These are phyloP conservation scores for Xylaria hypoxylon DNA, from an alignment of 2,329 filamentous ascomycete species.

Conservation along the genomic window DNA sequence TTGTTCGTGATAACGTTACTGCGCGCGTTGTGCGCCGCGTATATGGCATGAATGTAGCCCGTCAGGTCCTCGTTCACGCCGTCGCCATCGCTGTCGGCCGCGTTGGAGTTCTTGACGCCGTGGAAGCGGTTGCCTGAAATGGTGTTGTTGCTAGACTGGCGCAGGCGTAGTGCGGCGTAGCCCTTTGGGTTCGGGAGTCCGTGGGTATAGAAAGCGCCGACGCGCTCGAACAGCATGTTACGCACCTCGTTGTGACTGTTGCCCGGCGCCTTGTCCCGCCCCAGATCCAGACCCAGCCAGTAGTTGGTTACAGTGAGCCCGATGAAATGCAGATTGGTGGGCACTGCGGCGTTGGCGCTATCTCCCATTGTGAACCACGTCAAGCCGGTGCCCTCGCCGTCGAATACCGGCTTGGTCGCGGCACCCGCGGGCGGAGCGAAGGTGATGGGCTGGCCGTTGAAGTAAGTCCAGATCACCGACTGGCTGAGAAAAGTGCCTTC, in stretches of 20 bases:
- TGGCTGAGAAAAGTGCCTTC: constrained; percentile 32
- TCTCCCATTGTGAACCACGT: constrained; percentile 40
- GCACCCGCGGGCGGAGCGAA: constrained; percentile 29
- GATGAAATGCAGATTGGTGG: constrained; percentile 34
- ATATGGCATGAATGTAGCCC: constrained; percentile 37
- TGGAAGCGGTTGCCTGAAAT: constrained; percentile 36
- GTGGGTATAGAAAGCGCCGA: constrained; percentile 35
- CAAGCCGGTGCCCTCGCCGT: constrained; percentile 32
- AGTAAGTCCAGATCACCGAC: constrained; percentile 37
- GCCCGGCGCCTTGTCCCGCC: constrained; percentile 32
- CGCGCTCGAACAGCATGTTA: constrained; percentile 36
- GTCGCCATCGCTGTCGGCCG: constrained; percentile 44
- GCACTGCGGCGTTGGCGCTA: constrained; percentile 12
- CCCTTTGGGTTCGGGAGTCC: constrained; percentile 33
- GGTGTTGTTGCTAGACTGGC: constrained; percentile 36
- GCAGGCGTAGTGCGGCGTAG: constrained; percentile 35
- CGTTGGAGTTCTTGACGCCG: constrained; percentile 37
- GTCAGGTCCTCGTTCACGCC: constrained; percentile 55
- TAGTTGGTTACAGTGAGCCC: constrained; percentile 37
- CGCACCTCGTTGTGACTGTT: constrained; percentile 36
- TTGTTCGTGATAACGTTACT: constrained; percentile 31
- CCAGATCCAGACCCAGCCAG: constrained; percentile 39
- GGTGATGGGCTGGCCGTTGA: constrained; percentile 38
- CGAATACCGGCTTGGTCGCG: constrained; percentile 34
- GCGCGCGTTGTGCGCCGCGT: constrained; percentile 28